Conservation (phyloP, 345 rosid genomes). For the Draba incana region DNA sequence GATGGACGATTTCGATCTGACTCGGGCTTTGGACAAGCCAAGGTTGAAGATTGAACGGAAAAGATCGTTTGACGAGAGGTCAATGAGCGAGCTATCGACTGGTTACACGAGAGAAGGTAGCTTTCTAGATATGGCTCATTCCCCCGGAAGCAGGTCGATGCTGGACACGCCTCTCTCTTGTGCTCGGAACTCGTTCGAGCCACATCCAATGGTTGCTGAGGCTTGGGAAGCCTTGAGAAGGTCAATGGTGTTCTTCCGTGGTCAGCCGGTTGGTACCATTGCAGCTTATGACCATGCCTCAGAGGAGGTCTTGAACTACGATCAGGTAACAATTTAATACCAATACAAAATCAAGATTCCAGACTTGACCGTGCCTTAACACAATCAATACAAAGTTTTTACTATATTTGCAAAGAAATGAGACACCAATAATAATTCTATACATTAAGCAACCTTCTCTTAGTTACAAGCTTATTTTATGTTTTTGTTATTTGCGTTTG, state of each 20-base stretch:
- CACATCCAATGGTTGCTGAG: conserved; percentile 62
- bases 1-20: conserved; percentile 75
- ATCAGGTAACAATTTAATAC: conserved; percentile 57
- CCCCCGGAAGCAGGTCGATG: conserved; percentile 79
- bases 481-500: background rate
- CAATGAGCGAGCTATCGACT: conserved; percentile 82
- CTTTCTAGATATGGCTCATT: conserved; percentile 53
- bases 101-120: conserved; percentile 50
- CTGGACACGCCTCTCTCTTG: conserved; percentile 82
- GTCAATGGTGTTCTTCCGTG: conserved; percentile 68
- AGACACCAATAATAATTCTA: background rate
- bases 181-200: conserved; percentile 84
- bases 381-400: background rate
- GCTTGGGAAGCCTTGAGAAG: conserved; percentile 82
- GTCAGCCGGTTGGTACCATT: conserved; percentile 80
- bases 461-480: background rate
- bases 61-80: conserved; percentile 95
- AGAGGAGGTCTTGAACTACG: conserved; percentile 84
- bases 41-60: conserved; percentile 86
- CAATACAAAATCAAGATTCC: background rate
- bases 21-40: conserved; percentile 86
- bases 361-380: background rate
- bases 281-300: conserved; percentile 88
- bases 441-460: background rate
- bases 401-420: background rate